A percentile compares a stretch with the other conserved stretches of the same genome.
Evolutionary conservation across 495 filamentous ascomycete genomes (phyloP).

Genomic region (Platismatia glauca): DNA sequence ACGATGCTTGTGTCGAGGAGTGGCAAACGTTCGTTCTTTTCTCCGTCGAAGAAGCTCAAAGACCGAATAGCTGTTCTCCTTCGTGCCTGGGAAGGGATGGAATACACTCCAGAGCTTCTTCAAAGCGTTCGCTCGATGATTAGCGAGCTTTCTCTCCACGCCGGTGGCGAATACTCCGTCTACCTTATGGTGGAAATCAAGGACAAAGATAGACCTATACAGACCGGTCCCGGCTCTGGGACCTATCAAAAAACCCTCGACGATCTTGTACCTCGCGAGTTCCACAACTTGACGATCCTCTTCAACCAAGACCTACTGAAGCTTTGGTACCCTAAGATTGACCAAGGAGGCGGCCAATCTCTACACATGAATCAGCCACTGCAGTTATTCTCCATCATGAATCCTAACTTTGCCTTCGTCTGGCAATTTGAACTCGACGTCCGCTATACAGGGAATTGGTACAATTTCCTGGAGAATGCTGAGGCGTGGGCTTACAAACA

Average conservation of each 20-base stretch:
- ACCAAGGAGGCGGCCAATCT: background rate
- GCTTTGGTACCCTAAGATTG: background rate
- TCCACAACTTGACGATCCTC: background rate
- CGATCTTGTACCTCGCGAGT: background rate
- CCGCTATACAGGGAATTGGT: conserved; percentile 58
- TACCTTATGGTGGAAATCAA: background rate
- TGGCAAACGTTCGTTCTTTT: background rate
- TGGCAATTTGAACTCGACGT: conserved; percentile 73
- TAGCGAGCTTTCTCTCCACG: conserved; percentile 58
- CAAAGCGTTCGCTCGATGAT: conserved; percentile 62
- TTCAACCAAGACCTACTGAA: background rate
- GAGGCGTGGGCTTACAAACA: conserved; percentile 19
- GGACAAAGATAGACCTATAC: background rate
- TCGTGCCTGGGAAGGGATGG: conserved; percentile 25
- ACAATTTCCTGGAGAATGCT: conserved; percentile 55
- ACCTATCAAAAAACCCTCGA: background rate
- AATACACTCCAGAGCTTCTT: conserved; percentile 59
- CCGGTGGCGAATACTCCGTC: conserved; percentile 62
- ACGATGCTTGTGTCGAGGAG: background rate
- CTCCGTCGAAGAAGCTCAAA: background rate
- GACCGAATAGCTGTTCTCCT: background rate
- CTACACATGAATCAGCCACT: background rate
- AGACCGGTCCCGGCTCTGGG: background rate
- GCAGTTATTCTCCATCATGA: conserved; percentile 46
- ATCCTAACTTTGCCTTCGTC: conserved; percentile 60